Conservation (phyloP, 305 asterid species). For the Ajuga reptans region DNA sequence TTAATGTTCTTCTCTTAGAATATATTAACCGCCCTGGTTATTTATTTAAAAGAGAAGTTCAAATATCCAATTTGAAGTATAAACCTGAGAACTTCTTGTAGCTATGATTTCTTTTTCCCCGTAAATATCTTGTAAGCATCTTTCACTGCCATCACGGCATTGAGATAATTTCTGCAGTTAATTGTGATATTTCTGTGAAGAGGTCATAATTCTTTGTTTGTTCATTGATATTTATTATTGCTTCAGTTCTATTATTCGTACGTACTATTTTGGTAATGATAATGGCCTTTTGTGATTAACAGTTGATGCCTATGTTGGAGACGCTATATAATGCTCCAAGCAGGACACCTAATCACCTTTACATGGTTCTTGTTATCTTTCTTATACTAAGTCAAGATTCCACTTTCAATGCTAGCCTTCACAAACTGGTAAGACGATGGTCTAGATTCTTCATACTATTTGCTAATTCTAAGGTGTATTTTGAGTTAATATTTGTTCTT, state of each 20-base stretch:
- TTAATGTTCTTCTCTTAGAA: background rate
- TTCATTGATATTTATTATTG: background rate
- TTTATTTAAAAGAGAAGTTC: background rate
- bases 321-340: slow-evolving; percentile 74
- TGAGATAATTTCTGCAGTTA: background rate
- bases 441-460: slow-evolving; percentile 9
- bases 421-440: slow-evolving; percentile 58
- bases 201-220: background rate
- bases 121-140: no score
- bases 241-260: background rate
- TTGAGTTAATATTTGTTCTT: slow-evolving; percentile 22
- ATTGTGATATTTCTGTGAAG: slow-evolving; percentile 9
- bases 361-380: slow-evolving; percentile 89
- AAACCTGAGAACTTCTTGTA: background rate
- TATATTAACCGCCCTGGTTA: background rate
- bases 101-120: background rate
- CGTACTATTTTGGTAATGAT: slow-evolving; percentile 13
- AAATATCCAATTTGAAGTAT: slow-evolving; percentile 2
- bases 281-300: slow-evolving; percentile 30
- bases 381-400: slow-evolving; percentile 97
- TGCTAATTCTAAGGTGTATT: slow-evolving; percentile 3
- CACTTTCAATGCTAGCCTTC: slow-evolving; percentile 82
- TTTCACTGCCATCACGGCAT: background rate
- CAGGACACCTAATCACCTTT: slow-evolving; percentile 82
- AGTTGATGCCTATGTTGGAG: slow-evolving; percentile 95